Base-by-base conservation (phyloP, 2,329 filamentous ascomycete species). In the Cytospora mali region DNA sequence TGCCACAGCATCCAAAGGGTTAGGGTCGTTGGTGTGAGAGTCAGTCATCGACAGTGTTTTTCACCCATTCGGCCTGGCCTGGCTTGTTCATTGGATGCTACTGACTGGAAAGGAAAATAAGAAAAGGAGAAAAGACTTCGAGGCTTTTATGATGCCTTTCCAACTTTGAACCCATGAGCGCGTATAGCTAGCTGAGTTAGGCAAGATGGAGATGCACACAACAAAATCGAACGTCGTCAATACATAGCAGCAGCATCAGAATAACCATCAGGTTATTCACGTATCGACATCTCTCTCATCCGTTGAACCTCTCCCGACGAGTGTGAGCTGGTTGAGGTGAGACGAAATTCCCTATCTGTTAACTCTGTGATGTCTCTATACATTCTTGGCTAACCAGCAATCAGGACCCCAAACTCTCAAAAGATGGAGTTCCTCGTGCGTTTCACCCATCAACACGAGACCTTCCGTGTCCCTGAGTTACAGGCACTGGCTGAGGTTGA, bases 361-460 rank as follows among this genome's bases (percentile, higher is more conserved):
- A 13, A n/a, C 13, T 4, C 7, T 46, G n/a, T n/a, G 7, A 3
- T 6, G n/a, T 46, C 21, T 4, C 4, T 23, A 9, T 46, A n/a
- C n/a, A n/a, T 13, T 2, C 5, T 13, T 46, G 10, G 13, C 21
- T 46, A 23, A 46, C n/a, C 11, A 10, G 11, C 42, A 21, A 23
- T 11, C n/a, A 46, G 42, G 42, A 11, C 18, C 18, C 39, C 9
- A 6, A 5, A 23, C 42, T 46, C 42, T n/a, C n/a, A n/a, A n/a
- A 46, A 46, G n/a, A 46, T 46, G 42, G 42, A 46, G 13, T 98
- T 91, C 72, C 83, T 99, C 64, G 88, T 99, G 67, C 91, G 94
- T 70, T 93, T 98, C 73, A 90, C 89, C 51, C 95, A 98, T 76
- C 82, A 85, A 63, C 93, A 98, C 75, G 92, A 97, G 79, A 89